phyloP scores from a whole-genome alignment of 768 basidiomycete genomes.

The Cystobasidium onofrii region DNA sequence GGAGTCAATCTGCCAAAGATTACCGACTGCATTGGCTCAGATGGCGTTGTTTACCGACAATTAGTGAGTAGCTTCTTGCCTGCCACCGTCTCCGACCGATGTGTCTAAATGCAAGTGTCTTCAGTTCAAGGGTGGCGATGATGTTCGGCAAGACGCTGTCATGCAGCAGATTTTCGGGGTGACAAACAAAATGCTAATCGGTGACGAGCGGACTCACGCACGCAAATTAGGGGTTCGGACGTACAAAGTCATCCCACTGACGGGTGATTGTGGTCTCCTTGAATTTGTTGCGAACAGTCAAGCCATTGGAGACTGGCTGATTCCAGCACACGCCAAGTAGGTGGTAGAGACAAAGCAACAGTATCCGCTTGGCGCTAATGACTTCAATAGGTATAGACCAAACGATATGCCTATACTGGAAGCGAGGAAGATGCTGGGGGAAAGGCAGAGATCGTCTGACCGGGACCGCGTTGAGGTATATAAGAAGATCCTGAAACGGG shows the following conservation, averaged over 20 bases:
- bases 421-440: slow-evolving; percentile 43
- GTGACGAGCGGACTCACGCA: slow-evolving; percentile 66
- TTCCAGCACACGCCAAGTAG: slow-evolving; percentile 58
- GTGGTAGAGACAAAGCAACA: background rate
- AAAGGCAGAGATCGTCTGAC: slow-evolving; percentile 22
- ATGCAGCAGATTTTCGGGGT: slow-evolving; percentile 97
- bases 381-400: slow-evolving; percentile 57
- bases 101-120: background rate
- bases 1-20: slow-evolving; percentile 81
- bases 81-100: background rate
- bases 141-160: slow-evolving; percentile 91
- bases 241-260: slow-evolving; percentile 83
- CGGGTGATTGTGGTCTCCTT: slow-evolving; percentile 68
- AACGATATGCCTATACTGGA: slow-evolving; percentile 50
- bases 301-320: slow-evolving; percentile 60
- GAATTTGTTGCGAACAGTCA: slow-evolving; percentile 80
- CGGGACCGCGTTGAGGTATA: slow-evolving; percentile 43
- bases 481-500: slow-evolving; percentile 48
- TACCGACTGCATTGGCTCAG: slow-evolving; percentile 58
- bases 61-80: slow-evolving; percentile 54
- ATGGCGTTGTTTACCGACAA: slow-evolving; percentile 64
- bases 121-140: slow-evolving; percentile 92
- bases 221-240: slow-evolving; percentile 67
- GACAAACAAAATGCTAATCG: slow-evolving; percentile 65
- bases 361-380: background rate